These are phyloP conservation scores for Schizonepeta tenuifolia DNA, from an alignment of 257 asterid genomes.

Conservation along the genomic window DNA sequence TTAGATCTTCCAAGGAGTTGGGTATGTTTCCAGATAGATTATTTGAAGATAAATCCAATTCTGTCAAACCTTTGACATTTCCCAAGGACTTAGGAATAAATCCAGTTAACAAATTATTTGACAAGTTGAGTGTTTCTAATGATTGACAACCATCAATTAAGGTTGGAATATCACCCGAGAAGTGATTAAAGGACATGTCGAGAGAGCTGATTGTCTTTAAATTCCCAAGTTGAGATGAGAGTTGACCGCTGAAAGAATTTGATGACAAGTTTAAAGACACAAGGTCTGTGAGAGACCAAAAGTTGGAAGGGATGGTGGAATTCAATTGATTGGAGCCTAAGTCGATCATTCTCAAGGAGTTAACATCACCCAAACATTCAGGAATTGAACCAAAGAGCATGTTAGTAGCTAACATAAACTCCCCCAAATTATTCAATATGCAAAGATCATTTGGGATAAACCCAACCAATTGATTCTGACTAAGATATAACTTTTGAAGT, in stretches of 20 bases:
- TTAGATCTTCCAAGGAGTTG: neutral
- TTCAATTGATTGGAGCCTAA: neutral
- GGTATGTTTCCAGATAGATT: slow-evolving; percentile 3
- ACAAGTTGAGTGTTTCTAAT: neutral
- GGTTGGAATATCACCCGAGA: slow-evolving; percentile 2
- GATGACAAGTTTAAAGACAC: neutral
- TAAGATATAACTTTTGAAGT: neutral
- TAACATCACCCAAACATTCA: neutral
- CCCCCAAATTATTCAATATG: neutral
- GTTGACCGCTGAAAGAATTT: neutral
- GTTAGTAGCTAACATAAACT: neutral
- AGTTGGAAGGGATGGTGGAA: slow-evolving; percentile 3
- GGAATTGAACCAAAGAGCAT: neutral
- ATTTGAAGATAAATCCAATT: neutral
- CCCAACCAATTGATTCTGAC: neutral
- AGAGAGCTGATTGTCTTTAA: neutral
- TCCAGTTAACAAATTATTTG: neutral
- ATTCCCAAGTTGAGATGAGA: neutral
- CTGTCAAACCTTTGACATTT: neutral
- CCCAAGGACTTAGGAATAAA: slow-evolving; percentile 1
- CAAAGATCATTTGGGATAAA: neutral
- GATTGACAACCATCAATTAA: neutral
- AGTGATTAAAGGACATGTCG: slow-evolving; percentile 8
- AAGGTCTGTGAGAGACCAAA: neutral
- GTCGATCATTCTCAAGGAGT: neutral